phyloP scores from a whole-genome alignment of 2,329 filamentous ascomycete genomes.

The Anisogramma anomala region DNA sequence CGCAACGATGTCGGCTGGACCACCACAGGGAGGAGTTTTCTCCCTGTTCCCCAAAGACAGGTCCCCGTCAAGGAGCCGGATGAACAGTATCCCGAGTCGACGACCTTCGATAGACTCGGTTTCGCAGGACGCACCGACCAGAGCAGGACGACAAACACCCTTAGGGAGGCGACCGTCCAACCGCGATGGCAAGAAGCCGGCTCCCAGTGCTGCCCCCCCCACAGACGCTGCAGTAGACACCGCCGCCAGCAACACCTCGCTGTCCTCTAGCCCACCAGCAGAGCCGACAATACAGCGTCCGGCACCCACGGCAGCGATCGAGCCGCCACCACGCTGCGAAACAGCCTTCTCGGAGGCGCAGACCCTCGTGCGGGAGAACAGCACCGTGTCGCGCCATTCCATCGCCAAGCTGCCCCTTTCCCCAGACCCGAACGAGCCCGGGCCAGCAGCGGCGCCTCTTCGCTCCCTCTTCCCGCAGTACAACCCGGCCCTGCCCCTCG shows the following conservation, averaged over 20 bases:
- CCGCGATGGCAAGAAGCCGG: constrained; percentile 24
- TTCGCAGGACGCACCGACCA: constrained; percentile 18
- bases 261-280: constrained; percentile 12
- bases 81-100: constrained; percentile 17
- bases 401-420: constrained; percentile 43
- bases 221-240: constrained; percentile 11
- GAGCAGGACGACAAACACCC: constrained; percentile 24
- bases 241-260: neutral
- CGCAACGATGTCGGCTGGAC: constrained; percentile 27
- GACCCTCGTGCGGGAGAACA: constrained; percentile 37
- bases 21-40: constrained; percentile 36
- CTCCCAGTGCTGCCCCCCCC: constrained; percentile 10
- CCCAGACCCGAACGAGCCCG: constrained; percentile 15
- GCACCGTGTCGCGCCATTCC: constrained; percentile 40
- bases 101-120: constrained; percentile 20
- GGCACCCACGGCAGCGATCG: constrained; percentile 30
- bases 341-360: constrained; percentile 41
- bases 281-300: constrained; percentile 28
- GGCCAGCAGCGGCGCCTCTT: constrained; percentile 28
- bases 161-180: constrained; percentile 24
- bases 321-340: constrained; percentile 35
- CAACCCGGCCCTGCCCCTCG: constrained; percentile 53
- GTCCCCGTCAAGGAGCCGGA: constrained; percentile 32
- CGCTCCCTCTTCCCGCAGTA: constrained; percentile 69
- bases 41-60: constrained; percentile 45